Base-by-base conservation (phyloP, 106 monocot species). In the Dendrobium chrysotoxum region DNA sequence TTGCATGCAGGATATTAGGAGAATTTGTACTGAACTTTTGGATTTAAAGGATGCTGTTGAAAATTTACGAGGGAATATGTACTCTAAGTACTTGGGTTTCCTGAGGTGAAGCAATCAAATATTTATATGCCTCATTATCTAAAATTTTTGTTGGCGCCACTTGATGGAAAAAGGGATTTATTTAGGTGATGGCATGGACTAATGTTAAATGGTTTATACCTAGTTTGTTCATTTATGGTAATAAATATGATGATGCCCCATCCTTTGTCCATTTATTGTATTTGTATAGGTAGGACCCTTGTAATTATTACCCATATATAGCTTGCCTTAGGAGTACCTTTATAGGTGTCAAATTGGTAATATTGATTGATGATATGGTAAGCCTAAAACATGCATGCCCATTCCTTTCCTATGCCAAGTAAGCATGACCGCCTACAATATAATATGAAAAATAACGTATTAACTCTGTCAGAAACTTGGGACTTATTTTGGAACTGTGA, bases 21-120 rank as follows among this genome's bases (percentile, higher is more conserved):
- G 84, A 83, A 80, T 97, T 30, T 97, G 92, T 83, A 89, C 92
- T 4, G 97, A 94, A 46, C 91, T 97, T 77, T 73, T 97, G 75
- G 97, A 94, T 73, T 77, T 94, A 70, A 97, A 97, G 84, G 97
- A 97, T 86, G 92, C 94, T 10, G 91, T 97, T 7, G 97, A 97
- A 84, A 92, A 89, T 75, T 72, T 97, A 16, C 89, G 86, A 68
- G 94, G 92, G 16, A 94, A 97, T 80, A 89, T 89, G 89, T 92
- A 97, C 7, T 86, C 92, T 17, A 97, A 94, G 66, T 91, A 89
- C 70, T 80, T 89, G 17, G 92, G 90, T 50, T 97, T 97, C 79
- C 85, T 97, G 21, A 92, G 97, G 96, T 96, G 87, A 80, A 40
- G 42, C 74, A 42, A 21, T 74, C 1, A 17, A 20, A 35, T 4